Conservation (phyloP, 1,284 basidiomycete species). For the Omphalotus olearius region DNA sequence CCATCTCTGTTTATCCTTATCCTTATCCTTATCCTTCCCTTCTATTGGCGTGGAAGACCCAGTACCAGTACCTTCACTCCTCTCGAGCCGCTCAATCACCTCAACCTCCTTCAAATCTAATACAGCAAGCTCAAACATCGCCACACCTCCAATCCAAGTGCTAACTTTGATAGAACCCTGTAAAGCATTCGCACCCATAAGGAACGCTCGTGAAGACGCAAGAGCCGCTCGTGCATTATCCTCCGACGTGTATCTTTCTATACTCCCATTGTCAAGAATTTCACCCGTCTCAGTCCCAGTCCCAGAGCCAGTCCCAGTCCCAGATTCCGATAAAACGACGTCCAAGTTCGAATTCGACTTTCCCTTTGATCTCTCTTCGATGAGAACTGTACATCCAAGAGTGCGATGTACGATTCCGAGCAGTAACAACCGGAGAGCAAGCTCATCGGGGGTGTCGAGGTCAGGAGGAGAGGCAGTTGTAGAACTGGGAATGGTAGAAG, state of each 20-base stretch:
- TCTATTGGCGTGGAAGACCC: neutral
- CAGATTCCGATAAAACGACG: no score
- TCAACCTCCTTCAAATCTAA: conserved; percentile 58
- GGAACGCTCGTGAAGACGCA: conserved; percentile 38
- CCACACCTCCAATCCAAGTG: conserved; percentile 65
- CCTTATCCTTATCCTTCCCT: neutral
- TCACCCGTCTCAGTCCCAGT: no score
- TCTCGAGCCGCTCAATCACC: conserved; percentile 17
- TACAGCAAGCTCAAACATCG: conserved; percentile 65
- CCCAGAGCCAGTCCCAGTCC: no score
- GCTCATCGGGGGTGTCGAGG: conserved; percentile 66
- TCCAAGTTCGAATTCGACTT: no score
- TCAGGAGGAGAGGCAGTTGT: conserved; percentile 24
- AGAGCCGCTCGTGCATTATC: conserved; percentile 25
- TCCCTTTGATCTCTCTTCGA: neutral
- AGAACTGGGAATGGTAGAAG: conserved; percentile 1
- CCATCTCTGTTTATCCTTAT: conserved; percentile 37
- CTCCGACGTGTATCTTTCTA: neutral
- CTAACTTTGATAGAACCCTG: conserved; percentile 39
- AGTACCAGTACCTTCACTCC: conserved; percentile 8
- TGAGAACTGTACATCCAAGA: conserved; percentile 24
- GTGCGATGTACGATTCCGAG: conserved; percentile 65
- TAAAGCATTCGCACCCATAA: conserved; percentile 45
- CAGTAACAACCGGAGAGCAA: conserved; percentile 63
- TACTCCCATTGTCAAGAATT: no score